Evolutionary conservation across 1,284 basidiomycete species (phyloP), one percentile per base, ranked within the genome.

Genomic region (Moesziomyces parantarcticus): DNA sequence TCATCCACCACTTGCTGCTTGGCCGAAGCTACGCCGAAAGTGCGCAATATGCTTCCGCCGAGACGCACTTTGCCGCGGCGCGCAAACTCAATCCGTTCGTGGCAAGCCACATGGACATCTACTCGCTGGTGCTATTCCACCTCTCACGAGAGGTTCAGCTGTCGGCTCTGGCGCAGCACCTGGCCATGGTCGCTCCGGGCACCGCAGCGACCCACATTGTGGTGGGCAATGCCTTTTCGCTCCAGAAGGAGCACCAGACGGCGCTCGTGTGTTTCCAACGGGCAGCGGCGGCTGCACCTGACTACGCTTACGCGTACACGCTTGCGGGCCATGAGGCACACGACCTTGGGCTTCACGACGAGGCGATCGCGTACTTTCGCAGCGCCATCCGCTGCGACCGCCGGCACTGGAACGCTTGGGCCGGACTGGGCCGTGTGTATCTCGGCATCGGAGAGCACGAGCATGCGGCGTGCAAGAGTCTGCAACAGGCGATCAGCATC

Each of bases 331-430:
- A 82, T 63, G 82, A 83, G 59, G 76, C 78, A 14, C 67, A 78
- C 18, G 78, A 81, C 50, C 67, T 83, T 32, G 74, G 76, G 2
- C 47, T 77, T 51, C 75, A 75, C 18, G 72, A 76, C 29, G 66
- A 78, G 20, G 80, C 78, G 6, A 65, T 80, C 20, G 69, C 73
- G 29, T 80, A 78, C 47, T 83, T 82, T 40, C 66, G 79, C 16
- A 62, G 71, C 36, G 79, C 79, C 21, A 76, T 81, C 41, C 70
- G 76, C 16, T 73, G 75, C 47, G 80, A 82, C 41, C 56, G 63
- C 22, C 53, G 78, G 25, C 82, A 82, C 53, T 83, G 80, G 80
- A 83, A 83, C 46, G 82, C 76, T 2, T 80, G 77, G 60, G 77
- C 79, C 11, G 82, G 81, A 3, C 52, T 83, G 2, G 82, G 79